phyloP scores from a whole-genome alignment of 2,329 filamentous ascomycete species.

The Cyanodermella asteris region DNA sequence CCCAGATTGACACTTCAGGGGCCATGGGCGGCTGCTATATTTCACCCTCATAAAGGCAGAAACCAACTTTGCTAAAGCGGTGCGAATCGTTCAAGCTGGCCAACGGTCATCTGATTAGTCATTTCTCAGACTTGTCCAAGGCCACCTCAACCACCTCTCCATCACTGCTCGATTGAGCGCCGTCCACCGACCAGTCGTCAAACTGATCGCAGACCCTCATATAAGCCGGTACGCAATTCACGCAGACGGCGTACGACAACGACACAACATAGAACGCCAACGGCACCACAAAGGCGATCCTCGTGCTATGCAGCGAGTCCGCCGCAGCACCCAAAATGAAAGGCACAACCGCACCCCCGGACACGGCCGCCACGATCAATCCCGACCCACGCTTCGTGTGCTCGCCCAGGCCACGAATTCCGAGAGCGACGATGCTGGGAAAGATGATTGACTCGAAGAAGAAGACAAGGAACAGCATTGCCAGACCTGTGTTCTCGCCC shows the following conservation, averaged over 20 bases:
- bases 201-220: too few species aligned
- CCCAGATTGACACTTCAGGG: too few species aligned
- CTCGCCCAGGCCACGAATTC: constrained; percentile 51
- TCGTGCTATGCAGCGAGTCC: constrained; percentile 33
- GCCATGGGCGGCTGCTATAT: too few species aligned
- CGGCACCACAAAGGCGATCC: constrained; percentile 1
- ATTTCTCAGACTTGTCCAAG: too few species aligned
- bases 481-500: constrained; percentile 24
- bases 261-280: constrained; percentile 32
- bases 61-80: too few species aligned
- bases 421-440: constrained; percentile 60
- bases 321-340: constrained; percentile 47
- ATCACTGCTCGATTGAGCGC: too few species aligned
- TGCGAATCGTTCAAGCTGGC: too few species aligned
- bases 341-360: constrained; percentile 52
- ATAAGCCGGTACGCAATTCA: constrained; percentile 47
- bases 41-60: too few species aligned
- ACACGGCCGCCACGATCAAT: constrained; percentile 49
- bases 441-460: constrained; percentile 70
- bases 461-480: constrained; percentile 45
- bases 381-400: constrained; percentile 59
- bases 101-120: too few species aligned
- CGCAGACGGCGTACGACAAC: constrained; percentile 33
- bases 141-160: too few species aligned
- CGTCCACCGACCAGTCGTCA: too few species aligned